Conservation (phyloP, 2,329 filamentous ascomycete genomes). For the Fusarium veterinarium region DNA sequence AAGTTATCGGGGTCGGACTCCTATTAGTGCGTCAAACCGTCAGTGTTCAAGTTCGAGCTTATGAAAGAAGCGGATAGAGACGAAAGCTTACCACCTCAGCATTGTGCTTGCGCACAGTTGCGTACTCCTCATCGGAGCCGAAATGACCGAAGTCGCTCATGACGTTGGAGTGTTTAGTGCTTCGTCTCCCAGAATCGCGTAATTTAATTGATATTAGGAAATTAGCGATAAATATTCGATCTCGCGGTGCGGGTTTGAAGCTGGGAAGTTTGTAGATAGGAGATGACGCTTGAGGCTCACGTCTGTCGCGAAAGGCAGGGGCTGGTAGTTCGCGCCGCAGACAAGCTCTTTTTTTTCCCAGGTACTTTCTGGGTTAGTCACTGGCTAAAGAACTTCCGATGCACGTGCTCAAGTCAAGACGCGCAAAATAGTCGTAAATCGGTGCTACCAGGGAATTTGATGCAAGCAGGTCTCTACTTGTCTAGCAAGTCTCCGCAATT, state of each 20-base stretch:
- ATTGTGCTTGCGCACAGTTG: slow-evolving; percentile 82
- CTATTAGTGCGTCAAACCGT: slow-evolving; percentile 50
- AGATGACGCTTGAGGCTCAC: slow-evolving; percentile 39
- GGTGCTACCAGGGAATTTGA: slow-evolving; percentile 20
- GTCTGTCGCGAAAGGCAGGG: slow-evolving; percentile 45
- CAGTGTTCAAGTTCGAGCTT: slow-evolving; percentile 28
- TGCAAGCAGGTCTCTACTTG: slow-evolving; percentile 34
- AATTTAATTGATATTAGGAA: slow-evolving; percentile 12
- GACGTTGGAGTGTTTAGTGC: slow-evolving; percentile 30
- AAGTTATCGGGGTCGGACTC: slow-evolving; percentile 86
- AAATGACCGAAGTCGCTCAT: slow-evolving; percentile 80
- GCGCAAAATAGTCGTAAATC: slow-evolving; percentile 8
- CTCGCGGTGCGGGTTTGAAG: slow-evolving; percentile 18
- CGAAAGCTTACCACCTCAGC: slow-evolving; percentile 73
- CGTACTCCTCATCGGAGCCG: slow-evolving; percentile 83
- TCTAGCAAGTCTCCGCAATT: slow-evolving; percentile 9
- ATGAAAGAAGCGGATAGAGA: neutral
- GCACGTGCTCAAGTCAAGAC: slow-evolving; percentile 14
- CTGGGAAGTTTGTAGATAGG: slow-evolving; percentile 37
- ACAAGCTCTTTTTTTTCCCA: slow-evolving; percentile 26
- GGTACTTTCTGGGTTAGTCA: slow-evolving; percentile 37
- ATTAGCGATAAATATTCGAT: neutral
- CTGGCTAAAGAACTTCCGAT: slow-evolving; percentile 11
- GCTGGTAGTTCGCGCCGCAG: slow-evolving; percentile 41
- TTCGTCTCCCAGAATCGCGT: slow-evolving; percentile 18